Base-by-base conservation (phyloP, 768 basidiomycete genomes). In the Strobilomyces confusus region DNA sequence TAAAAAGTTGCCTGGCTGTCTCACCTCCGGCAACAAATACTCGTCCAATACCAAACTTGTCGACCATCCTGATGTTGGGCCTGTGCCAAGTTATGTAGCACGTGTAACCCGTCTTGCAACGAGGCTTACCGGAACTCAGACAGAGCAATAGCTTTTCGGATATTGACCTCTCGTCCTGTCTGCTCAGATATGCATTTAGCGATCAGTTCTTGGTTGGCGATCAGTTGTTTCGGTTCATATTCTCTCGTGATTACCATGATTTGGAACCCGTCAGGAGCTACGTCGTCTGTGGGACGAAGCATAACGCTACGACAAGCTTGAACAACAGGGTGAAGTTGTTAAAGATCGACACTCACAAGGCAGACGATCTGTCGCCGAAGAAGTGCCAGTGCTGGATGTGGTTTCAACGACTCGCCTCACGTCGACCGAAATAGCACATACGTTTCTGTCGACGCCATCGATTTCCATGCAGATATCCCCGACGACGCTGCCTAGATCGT, bases 391-490 rank as follows among this genome's bases (percentile, higher is more conserved):
- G n/a, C n/a, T n/a, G n/a, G n/a, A n/a, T n/a, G n/a, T n/a, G n/a
- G n/a, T n/a, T n/a, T 25, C n/a, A 19, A 13, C 14, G 32, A 33
- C 9, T 33, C 32, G 30, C 9, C 11, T 13, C 32, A 33, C 11
- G 12, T 22, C 22, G 32, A 33, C 11, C 14, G 32, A 15, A 5
- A 19, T 15, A 29, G 48, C 20, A 51, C 30, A 13, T 13, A 73
- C 72, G 3, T 58, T 50, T 26, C 61, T 54, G 34, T 66, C 65
- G 1, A 74, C 5, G 0, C 69, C 70, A 36, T 73, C 67, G 0
- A 45, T n/a, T 12, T 54, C 50, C 11, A 75, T 34, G 25, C 69
- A 54, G 23, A 79, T 64, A 53, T 81, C 75, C 1, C 70, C 77
- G 7, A 70, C 61, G 0, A 74, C 48, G 2, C 65, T 42, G 4